Conservation (phyloP, 495 filamentous ascomycete species). For the Podospora pseudopauciseta region DNA sequence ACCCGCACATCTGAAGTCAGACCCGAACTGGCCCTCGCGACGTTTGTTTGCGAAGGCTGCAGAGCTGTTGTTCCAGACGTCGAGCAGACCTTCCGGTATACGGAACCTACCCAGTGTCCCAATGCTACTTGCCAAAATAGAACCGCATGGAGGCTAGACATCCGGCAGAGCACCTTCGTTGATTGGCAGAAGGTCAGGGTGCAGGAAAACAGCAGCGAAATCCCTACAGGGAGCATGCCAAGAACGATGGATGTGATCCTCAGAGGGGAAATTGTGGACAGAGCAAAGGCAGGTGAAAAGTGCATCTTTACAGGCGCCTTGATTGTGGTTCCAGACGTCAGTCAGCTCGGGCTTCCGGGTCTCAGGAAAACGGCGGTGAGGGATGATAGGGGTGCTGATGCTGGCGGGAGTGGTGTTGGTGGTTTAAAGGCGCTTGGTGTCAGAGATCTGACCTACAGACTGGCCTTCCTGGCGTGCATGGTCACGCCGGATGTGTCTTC, state of each 20-base stretch:
- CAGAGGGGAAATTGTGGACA: conserved; percentile 96
- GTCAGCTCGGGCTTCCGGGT: conserved; percentile 87
- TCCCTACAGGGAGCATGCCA: conserved; percentile 97
- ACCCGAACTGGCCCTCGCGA: conserved; percentile 86
- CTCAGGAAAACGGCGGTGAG: conserved; percentile 79
- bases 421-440: conserved; percentile 92
- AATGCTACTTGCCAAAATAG: conserved; percentile 90
- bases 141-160: conserved; percentile 86
- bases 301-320: conserved; percentile 95
- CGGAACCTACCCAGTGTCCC: conserved; percentile 92
- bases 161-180: conserved; percentile 94
- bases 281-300: conserved; percentile 94
- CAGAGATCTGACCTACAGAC: conserved; percentile 91
- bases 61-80: conserved; percentile 77
- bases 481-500: conserved; percentile 87
- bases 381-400: conserved; percentile 78
- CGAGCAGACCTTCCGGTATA: conserved; percentile 97
- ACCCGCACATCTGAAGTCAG: conserved; percentile 95
- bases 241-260: conserved; percentile 96
- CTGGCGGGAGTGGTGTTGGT: conserved; percentile 75
- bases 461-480: conserved; percentile 97
- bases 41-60: conserved; percentile 88
- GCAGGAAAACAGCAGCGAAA: conserved; percentile 97
- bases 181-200: conserved; percentile 99
- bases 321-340: conserved; percentile 96